These are phyloP conservation scores for Hanseniaspora pseudoguilliermondii DNA, from an alignment of 805 yeast genomes.

Conservation along the genomic window DNA sequence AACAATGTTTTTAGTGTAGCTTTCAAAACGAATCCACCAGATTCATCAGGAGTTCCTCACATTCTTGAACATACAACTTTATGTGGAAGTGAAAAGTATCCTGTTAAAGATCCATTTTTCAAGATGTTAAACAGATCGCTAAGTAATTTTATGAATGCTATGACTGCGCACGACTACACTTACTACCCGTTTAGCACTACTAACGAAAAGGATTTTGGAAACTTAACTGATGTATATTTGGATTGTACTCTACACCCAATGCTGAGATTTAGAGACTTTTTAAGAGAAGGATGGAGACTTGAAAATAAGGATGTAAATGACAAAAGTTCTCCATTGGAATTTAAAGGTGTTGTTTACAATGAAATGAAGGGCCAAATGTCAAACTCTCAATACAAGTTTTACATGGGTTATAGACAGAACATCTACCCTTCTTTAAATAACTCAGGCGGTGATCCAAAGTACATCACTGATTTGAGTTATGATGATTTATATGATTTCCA, in stretches of 20 bases:
- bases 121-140: conserved; percentile 92
- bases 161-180: conserved; percentile 96
- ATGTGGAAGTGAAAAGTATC: conserved; percentile 84
- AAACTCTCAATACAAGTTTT: conserved; percentile 71
- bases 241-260: conserved; percentile 80
- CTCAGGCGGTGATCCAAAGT: conserved; percentile 87
- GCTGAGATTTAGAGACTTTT: conserved; percentile 65
- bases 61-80: conserved; percentile 90
- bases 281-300: conserved; percentile 95
- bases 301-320: conserved; percentile 58
- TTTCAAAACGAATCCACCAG: conserved; percentile 89
- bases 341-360: conserved; percentile 93
- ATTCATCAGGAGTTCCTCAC: conserved; percentile 92
- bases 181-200: conserved; percentile 95
- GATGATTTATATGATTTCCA: conserved; percentile 73
- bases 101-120: conserved; percentile 94
- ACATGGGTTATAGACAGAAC: conserved; percentile 70
- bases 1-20: conserved; percentile 83
- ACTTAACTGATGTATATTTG: conserved; percentile 74
- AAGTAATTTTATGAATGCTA: conserved; percentile 94
- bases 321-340: conserved; percentile 44
- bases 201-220: conserved; percentile 63
- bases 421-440: conserved; percentile 76
- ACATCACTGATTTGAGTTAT: conserved; percentile 61
- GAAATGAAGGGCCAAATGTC: conserved; percentile 98